Evolutionary conservation across 2,329 filamentous ascomycete species (phyloP).

Genomic region (Sporothrix variecibatus): DNA sequence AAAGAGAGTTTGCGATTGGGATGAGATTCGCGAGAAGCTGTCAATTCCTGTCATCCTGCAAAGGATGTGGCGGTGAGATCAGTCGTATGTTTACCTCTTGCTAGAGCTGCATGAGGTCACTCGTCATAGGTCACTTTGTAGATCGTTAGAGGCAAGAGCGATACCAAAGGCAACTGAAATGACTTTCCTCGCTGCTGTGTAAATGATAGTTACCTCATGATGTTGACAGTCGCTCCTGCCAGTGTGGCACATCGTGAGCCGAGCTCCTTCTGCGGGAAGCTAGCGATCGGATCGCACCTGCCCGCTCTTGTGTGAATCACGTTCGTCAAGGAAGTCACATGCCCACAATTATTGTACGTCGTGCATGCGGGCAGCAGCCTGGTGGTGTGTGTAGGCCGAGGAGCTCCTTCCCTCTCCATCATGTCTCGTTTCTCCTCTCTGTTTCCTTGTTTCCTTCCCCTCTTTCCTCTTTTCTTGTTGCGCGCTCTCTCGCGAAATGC

Average conservation of each 20-base stretch:
- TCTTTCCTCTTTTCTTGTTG: background rate
- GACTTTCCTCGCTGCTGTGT: background rate
- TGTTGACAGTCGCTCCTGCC: background rate
- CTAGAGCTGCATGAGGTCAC: background rate
- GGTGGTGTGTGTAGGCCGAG: slow-evolving; percentile 8
- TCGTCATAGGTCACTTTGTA: background rate
- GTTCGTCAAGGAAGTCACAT: background rate
- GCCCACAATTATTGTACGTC: background rate
- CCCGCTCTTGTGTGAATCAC: background rate
- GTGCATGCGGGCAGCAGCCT: background rate
- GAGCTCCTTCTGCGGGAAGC: background rate
- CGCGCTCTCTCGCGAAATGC: slow-evolving; percentile 9
- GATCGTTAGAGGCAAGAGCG: background rate
- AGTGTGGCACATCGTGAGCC: background rate
- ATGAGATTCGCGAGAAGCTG: too few species aligned
- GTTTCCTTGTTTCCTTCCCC: background rate
- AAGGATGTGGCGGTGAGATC: background rate
- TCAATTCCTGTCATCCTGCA: background rate
- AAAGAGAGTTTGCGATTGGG: too few species aligned
- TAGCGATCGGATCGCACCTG: background rate
- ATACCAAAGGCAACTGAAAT: background rate
- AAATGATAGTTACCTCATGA: background rate
- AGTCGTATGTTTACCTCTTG: background rate
- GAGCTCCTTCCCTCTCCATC: background rate
- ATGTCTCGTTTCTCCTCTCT: background rate